Percentiles rank a stretch among this genome's conserved stretches.
Evolutionary conservation across 179 eudicot genomes (phyloP).

Genomic region (Silene coronaria): DNA sequence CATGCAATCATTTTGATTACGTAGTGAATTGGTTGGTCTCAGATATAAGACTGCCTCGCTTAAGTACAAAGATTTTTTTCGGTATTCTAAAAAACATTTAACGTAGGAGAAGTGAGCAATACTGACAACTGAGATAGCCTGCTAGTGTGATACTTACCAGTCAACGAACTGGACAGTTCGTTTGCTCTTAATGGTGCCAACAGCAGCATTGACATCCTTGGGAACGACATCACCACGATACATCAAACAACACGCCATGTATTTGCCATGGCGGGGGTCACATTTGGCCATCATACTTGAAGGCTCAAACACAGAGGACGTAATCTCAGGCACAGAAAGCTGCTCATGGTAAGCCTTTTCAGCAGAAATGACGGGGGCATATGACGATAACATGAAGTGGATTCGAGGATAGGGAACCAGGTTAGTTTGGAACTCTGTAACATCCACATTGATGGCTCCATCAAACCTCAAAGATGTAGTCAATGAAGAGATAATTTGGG

Average conservation of each 20-base stretch:
- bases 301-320: slow-evolving; percentile 64
- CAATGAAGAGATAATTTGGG: slow-evolving; percentile 58
- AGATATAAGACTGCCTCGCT: too few species aligned
- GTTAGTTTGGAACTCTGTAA: slow-evolving; percentile 61
- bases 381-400: slow-evolving; percentile 65
- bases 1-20: too few species aligned
- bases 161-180: slow-evolving; percentile 62
- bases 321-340: slow-evolving; percentile 56
- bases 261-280: slow-evolving; percentile 66
- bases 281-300: slow-evolving; percentile 72
- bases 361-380: slow-evolving; percentile 61
- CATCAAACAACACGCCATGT: slow-evolving; percentile 70
- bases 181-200: slow-evolving; percentile 48
- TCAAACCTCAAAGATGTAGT: slow-evolving; percentile 65
- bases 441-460: slow-evolving; percentile 62
- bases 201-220: slow-evolving; percentile 58
- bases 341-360: slow-evolving; percentile 59
- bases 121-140: too few species aligned
- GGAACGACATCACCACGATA: slow-evolving; percentile 71
- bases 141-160: slow-evolving; percentile 37
- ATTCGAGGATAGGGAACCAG: slow-evolving; percentile 66
- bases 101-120: too few species aligned
- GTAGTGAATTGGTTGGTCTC: too few species aligned
- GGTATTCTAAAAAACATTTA: too few species aligned
- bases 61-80: too few species aligned